Evolutionary conservation across 208 protist genomes (phyloP).

Genomic region (Tritrichomonas foetus): DNA sequence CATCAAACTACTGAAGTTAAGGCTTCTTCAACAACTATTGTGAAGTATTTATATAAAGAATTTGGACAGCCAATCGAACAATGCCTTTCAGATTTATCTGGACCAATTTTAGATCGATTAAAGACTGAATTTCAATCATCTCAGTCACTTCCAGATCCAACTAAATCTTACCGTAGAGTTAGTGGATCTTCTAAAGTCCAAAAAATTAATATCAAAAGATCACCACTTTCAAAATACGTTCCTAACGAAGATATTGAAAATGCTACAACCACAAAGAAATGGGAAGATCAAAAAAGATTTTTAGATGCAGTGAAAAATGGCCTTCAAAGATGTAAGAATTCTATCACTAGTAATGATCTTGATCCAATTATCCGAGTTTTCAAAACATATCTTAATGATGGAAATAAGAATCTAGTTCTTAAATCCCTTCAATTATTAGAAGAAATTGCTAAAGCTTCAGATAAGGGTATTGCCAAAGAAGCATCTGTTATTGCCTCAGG

Average conservation of each 20-base stretch:
- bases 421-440: background rate
- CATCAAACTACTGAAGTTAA: background rate
- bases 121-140: background rate
- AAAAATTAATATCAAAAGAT: background rate
- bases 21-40: background rate
- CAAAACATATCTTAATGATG: background rate
- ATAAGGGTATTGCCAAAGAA: background rate
- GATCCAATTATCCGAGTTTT: background rate
- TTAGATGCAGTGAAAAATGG: background rate
- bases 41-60: slow-evolving; percentile 9
- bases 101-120: background rate
- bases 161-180: background rate
- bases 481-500: background rate
- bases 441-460: slow-evolving; percentile 1
- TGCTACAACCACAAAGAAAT: background rate
- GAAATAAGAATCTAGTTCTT: background rate
- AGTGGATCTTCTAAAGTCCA: background rate
- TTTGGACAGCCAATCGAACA: background rate
- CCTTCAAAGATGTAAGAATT: background rate
- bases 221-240: background rate
- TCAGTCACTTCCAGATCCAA: background rate
- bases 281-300: background rate
- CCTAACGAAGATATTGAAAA: background rate
- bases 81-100: background rate
- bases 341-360: background rate